Base-by-base conservation (phyloP, 2,329 filamentous ascomycete species). In the Chaetomium olivaceum region DNA sequence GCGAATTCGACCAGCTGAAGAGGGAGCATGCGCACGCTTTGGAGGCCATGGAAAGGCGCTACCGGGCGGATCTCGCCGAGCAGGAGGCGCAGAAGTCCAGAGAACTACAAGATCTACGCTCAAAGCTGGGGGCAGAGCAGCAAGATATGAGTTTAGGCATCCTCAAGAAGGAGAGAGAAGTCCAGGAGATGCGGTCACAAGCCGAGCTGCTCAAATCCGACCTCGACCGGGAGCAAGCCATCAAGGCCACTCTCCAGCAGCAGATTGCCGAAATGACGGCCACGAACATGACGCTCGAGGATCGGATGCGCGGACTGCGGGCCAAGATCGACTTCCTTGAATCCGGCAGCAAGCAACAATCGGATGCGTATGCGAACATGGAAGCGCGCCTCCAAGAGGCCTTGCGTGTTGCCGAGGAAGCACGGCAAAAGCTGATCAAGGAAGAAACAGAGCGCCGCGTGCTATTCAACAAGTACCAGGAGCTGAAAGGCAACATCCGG, bases 391-490 rank as follows among this genome's bases (percentile, higher is more conserved):
- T 97, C 73, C 90, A 92, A 73, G 90, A 95, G 56, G 93, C 93
- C 0, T 78, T 92, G 27, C 84, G 85, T 16, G 80, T 85, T 23
- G 91, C 90, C 0, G 87, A 91, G 33, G 83, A 86, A 43, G 88
- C 91, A 0, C 88, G 91, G 64, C 87, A 92, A 70, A 97, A 95
- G 74, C 82, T 99, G 31, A 89, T 95, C 68, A 92, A 90, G 73
- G 95, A 98, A 75, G 95, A 99, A 78, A 95, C 91, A 0, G 82
- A 97, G 59, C 88, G 95, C 16, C 87, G 95, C 25, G 94, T 96
- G 71, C 85, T 99, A 0, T 97, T 98, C 81, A 98, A 98, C 78
- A 95, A 96, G 76, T 94, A 99, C 56, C 93, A 99, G 76, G 95
- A 99, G 75, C 86, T 99, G 66, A 97, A 97, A 77, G 95, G 95